Percentiles rank a stretch among this genome's conserved stretches.
phyloP scores from a whole-genome alignment of 2,329 filamentous ascomycete genomes.

The Colletotrichum falcatum region DNA sequence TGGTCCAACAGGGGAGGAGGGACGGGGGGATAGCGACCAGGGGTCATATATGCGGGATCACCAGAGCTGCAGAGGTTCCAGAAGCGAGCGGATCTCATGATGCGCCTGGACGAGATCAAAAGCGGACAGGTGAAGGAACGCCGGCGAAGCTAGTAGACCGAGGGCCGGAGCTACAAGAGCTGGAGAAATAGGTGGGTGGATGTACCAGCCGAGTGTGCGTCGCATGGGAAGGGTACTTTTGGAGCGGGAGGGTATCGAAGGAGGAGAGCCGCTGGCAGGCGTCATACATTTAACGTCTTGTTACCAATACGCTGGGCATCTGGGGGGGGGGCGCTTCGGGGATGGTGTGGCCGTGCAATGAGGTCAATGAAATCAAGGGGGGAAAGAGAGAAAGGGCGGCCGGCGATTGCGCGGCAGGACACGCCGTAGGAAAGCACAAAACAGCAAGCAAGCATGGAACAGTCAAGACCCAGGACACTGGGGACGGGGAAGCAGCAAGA shows the following conservation, averaged over 20 bases:
- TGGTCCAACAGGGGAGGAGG: conserved; percentile 9
- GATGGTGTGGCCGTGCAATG: conserved; percentile 41
- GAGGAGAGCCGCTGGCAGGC: conserved; percentile 34
- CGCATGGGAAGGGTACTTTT: conserved; percentile 29
- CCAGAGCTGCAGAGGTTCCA: conserved; percentile 39
- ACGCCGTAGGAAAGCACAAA: neutral
- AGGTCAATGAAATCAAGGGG: conserved; percentile 38
- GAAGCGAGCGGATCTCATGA: conserved; percentile 40
- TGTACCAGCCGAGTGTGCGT: conserved; percentile 23
- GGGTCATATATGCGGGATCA: conserved; percentile 41
- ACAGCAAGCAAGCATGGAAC: conserved; percentile 11
- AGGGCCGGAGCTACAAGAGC: conserved; percentile 39
- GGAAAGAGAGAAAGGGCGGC: neutral
- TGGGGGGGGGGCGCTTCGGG: conserved; percentile 36
- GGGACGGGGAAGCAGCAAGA: conserved; percentile 25
- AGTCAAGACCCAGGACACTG: conserved; percentile 13
- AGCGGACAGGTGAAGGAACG: conserved; percentile 37
- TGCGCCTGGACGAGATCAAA: conserved; percentile 39
- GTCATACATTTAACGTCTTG: conserved; percentile 42
- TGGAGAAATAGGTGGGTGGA: conserved; percentile 29
- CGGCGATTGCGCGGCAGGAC: neutral
- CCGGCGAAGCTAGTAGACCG: conserved; percentile 39
- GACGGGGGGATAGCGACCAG: conserved; percentile 33
- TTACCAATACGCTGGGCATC: conserved; percentile 39
- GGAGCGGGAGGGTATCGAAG: conserved; percentile 18